phyloP scores from a whole-genome alignment of 1,284 basidiomycete genomes.

The Schizopora paradoxa region DNA sequence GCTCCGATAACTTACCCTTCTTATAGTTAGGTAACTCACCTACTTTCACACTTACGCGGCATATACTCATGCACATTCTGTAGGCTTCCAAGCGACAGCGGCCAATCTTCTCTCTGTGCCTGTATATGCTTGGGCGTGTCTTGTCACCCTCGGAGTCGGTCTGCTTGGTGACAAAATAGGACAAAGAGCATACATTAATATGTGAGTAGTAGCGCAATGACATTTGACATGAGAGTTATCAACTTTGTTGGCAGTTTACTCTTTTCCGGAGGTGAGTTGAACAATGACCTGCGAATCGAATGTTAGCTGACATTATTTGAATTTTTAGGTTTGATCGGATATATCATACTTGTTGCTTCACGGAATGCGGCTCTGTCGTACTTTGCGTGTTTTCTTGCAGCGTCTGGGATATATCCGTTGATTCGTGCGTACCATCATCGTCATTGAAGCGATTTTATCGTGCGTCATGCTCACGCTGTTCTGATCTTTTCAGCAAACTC shows the following conservation, averaged over 20 bases:
- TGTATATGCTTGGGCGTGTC: conserved; percentile 45
- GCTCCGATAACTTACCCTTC: neutral
- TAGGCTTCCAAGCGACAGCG: conserved; percentile 41
- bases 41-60: neutral
- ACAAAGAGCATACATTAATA: conserved; percentile 41
- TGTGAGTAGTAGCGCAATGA: conserved; percentile 31
- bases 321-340: conserved; percentile 39
- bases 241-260: conserved; percentile 17
- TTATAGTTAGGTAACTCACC: neutral
- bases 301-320: conserved; percentile 25
- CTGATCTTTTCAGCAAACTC: conserved; percentile 36
- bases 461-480: neutral
- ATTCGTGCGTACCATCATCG: conserved; percentile 34
- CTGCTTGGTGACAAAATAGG: conserved; percentile 42
- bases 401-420: conserved; percentile 43
- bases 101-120: conserved; percentile 52
- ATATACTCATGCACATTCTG: neutral
- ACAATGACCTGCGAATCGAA: conserved; percentile 21
- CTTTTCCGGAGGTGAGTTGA: conserved; percentile 13
- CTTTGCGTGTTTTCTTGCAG: conserved; percentile 42
- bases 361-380: conserved; percentile 39
- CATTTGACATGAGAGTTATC: neutral
- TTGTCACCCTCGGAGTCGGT: conserved; percentile 44
- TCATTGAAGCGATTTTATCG: neutral
- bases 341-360: conserved; percentile 45